Evolutionary conservation across 345 rosid genomes (phyloP), one percentile per base, ranked within the genome.

Genomic region (Arabidopsis arenosa): DNA sequence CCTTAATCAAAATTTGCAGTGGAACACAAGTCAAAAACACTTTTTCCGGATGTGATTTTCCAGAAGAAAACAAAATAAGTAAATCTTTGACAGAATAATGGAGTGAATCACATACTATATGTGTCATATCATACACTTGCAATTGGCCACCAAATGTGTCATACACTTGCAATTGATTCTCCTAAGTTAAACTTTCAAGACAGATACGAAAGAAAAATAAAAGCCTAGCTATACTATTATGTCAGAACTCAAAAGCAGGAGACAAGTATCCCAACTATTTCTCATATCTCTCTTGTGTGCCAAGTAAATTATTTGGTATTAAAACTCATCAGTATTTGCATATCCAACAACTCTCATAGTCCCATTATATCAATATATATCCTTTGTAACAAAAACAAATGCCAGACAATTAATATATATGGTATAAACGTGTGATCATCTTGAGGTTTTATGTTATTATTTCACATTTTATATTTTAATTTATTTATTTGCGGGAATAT

Each of bases 161-260:
- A 51, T 18, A 30, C 33, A 73, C 53, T 63, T 53, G 43, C 51
- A 61, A 23, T 49, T 17, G 30, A 72, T 37, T 62, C 52, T 72
- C 60, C 52, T 7, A 51, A 37, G 26, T 58, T 61, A 26, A 63
- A 39, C 3, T 60, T 26, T 45, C 49, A 36, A 71, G 67, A 71
- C 55, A 54, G 66, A 58, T 45, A 33, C 49, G 9, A 28, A 68
- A 51, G 36, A 62, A 62, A 39, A 59, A 39, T 26, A 51, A 74
- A 64, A 30, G 37, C 37, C 3, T 28, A 28, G 4, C 30, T 28
- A 54, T 9, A 73, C 7, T 64, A 33, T 54, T 64, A 21, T 28
- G 49, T 64, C 40, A 74, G 71, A 73, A 64, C 56, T 43, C 44
- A 73, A 63, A 73, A 73, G 70, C 47, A 54, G 41, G 17, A 41